phyloP scores from a whole-genome alignment of 2,329 filamentous ascomycete genomes.

The Aspergillus neoniger region DNA sequence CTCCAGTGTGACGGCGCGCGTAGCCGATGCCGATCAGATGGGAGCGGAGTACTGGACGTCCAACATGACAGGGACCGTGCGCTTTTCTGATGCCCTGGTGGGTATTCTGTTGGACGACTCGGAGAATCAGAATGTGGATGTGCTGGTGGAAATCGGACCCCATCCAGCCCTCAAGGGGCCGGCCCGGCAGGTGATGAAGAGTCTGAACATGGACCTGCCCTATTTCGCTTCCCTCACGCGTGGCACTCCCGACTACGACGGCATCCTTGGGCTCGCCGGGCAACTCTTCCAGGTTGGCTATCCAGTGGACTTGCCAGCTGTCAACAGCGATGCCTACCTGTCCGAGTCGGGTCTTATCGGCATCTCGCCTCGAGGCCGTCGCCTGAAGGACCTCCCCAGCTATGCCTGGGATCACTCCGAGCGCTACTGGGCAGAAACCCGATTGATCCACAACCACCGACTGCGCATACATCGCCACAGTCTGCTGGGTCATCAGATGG shows the following conservation, averaged over 20 bases:
- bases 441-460: not conserved
- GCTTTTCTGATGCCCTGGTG: slow-evolving; percentile 11
- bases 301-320: not conserved
- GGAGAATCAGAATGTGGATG: not conserved
- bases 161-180: slow-evolving; percentile 29
- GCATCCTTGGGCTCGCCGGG: not conserved
- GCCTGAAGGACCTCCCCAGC: slow-evolving; percentile 3
- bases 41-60: slow-evolving; percentile 10
- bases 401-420: slow-evolving; percentile 11
- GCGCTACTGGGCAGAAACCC: slow-evolving; percentile 6
- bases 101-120: not conserved
- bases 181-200: slow-evolving; percentile 3
- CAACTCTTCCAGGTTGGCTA: slow-evolving; percentile 2
- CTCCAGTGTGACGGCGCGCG: slow-evolving; percentile 12
- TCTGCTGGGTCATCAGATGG: not conserved
- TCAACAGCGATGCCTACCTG: slow-evolving; percentile 2
- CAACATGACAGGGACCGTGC: slow-evolving; percentile 13
- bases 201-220: not conserved
- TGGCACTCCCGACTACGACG: not conserved
- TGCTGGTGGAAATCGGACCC: slow-evolving; percentile 12
- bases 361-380: not conserved
- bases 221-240: slow-evolving; percentile 7
- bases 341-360: not conserved
- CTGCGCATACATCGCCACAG: not conserved
- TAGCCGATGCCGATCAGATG: not conserved